phyloP scores from a whole-genome alignment of 2,329 filamentous ascomycete genomes.

The Pseudogymnoascus sp. region DNA sequence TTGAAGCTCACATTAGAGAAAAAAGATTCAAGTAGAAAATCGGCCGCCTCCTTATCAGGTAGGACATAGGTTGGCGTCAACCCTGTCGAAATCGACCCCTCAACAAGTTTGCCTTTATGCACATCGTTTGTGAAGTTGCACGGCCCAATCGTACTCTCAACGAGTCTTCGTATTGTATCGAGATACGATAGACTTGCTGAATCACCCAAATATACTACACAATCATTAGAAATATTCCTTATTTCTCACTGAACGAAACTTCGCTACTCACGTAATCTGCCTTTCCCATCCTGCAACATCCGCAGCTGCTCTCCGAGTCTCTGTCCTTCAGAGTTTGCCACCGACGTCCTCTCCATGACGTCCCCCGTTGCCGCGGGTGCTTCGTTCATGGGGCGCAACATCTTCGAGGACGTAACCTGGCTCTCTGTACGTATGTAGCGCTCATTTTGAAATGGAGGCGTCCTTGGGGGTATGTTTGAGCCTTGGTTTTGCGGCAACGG shows the following conservation, averaged over 20 bases:
- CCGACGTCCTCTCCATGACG: too few relatives aligned
- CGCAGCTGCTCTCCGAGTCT: constrained; percentile 10
- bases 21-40: constrained; percentile 12
- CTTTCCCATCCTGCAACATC: constrained; percentile 13
- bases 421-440: too few relatives aligned
- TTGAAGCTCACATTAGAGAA: constrained; percentile 8
- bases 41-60: constrained; percentile 11
- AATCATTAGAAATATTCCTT: neutral
- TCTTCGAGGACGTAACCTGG: too few relatives aligned
- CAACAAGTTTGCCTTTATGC: constrained; percentile 21
- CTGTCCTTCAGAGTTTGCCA: too few relatives aligned
- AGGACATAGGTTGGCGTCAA: constrained; percentile 9
- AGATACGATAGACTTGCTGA: constrained; percentile 25
- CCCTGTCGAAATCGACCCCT: constrained; percentile 16
- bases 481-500: too few relatives aligned
- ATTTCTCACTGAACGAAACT: too few relatives aligned
- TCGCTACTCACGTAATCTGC: constrained; percentile 10
- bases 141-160: constrained; percentile 22
- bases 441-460: too few relatives aligned
- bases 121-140: constrained; percentile 24
- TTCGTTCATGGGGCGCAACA: too few relatives aligned
- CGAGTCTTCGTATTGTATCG: constrained; percentile 23
- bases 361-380: too few relatives aligned
- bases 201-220: constrained; percentile 24
- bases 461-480: too few relatives aligned